Base-by-base conservation (phyloP, 169 alveolate genomes). In the Eimeria necatrix region DNA sequence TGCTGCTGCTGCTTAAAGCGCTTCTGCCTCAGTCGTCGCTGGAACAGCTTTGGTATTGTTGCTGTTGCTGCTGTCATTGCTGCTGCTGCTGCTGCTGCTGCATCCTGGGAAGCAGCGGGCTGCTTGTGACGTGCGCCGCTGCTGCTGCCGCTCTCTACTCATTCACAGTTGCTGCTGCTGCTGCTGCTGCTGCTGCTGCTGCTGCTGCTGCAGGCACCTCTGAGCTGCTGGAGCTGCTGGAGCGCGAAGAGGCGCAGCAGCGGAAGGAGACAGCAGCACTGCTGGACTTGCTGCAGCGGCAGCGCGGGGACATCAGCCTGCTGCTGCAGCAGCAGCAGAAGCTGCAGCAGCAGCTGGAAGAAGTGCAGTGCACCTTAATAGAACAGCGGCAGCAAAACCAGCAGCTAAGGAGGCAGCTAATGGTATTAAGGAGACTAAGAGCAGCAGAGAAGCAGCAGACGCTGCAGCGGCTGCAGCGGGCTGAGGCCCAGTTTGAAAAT, bases 291-390 rank as follows among this genome's bases (percentile, higher is more conserved):
- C 49, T 71, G 49, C 83, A 71, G 46, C 41, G 83, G 4, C 83
- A 71, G 51, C 46, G 83, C 9, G 83, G 83, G 20, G 83, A 71
- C 83, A 71, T 71, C 7, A 12, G 20, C 16, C 4, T 71, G 20
- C 24, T 71, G 16, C 83, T n/a, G 83, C 83, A 32, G 83, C 83
- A 71, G 83, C 83, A 71, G 83, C 83, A 71, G 51, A 32, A 71
- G 49, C 83, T 71, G 83, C 83, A 71, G 83, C 53, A 71, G 83
- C 53, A 71, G 49, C 83, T 71, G 41, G 83, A 71, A 14, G 4
- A 6, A 3, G 51, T 71, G 12, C 83, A 71, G 41, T 12, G 14
- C 9, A 71, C 46, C 7, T 4, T 71, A 12, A 71, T n/a, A 5
- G 49, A 71, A 48, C 83, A 71, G 49, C 83, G 41, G 49, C 51